Conservation (phyloP, 108 stramenopile species). For the Nitzschia sp. region DNA sequence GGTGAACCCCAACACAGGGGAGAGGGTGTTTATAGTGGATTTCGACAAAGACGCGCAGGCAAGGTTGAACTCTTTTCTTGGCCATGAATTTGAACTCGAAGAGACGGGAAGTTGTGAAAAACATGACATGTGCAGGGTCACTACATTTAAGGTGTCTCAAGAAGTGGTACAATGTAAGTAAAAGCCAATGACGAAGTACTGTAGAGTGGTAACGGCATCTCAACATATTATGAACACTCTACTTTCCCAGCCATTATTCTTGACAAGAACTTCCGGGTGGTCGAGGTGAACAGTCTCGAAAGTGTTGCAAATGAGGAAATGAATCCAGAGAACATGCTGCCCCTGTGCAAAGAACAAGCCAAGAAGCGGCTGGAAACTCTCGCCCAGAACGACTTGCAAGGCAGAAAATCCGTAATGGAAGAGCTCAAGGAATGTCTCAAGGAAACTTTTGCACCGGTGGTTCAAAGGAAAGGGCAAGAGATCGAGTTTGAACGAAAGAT, state of each 20-base stretch:
- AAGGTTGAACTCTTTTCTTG: not conserved
- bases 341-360: not conserved
- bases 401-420: slow-evolving; percentile 20
- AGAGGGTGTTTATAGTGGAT: not conserved
- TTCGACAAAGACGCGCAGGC: not conserved
- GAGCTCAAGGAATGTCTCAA: slow-evolving; percentile 46
- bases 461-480: slow-evolving; percentile 55
- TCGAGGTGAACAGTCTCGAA: not conserved
- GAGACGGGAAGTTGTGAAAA: not conserved
- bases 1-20: slow-evolving; percentile 1
- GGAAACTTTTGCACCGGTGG: slow-evolving; percentile 39
- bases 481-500: slow-evolving; percentile 49
- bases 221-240: too few species aligned
- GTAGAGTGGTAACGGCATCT: too few species aligned
- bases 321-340: not conserved
- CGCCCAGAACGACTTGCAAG: not conserved
- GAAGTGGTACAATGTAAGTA: not conserved
- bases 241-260: not conserved
- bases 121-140: not conserved
- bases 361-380: not conserved
- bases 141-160: not conserved
- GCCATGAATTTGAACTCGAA: slow-evolving; percentile 6
- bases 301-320: not conserved
- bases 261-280: not conserved
- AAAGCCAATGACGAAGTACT: too few species aligned